phyloP scores from a whole-genome alignment of 2,329 filamentous ascomycete species.

The Pleoardoris graminearum region DNA sequence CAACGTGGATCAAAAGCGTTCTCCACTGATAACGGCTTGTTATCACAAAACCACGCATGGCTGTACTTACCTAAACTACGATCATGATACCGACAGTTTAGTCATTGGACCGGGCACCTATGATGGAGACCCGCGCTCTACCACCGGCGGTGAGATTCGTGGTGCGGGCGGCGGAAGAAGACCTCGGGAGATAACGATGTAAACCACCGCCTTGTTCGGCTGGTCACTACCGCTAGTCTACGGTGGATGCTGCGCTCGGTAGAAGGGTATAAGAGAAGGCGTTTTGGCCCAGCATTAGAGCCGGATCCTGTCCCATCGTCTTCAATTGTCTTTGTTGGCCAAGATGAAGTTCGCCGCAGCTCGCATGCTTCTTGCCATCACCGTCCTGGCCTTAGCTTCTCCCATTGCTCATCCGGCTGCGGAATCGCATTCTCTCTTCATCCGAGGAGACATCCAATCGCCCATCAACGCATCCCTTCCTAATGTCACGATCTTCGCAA shows the following conservation, averaged over 20 bases:
- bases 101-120: not conserved
- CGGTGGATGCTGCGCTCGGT: not conserved
- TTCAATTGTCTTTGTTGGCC: not conserved
- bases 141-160: not conserved
- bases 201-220: not conserved
- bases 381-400: conserved; percentile 22
- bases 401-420: conserved; percentile 25
- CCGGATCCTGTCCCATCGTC: not conserved
- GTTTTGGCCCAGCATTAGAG: not conserved
- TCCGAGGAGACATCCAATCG: conserved; percentile 37
- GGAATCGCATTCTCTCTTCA: conserved; percentile 24
- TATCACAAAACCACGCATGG: conserved; percentile 4
- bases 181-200: not conserved
- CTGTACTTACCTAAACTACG: conserved; percentile 13
- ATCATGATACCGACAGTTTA: not conserved
- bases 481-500: conserved; percentile 61
- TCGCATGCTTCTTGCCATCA: conserved; percentile 26
- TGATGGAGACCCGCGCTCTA: not conserved
- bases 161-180: not conserved
- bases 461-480: conserved; percentile 53
- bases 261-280: not conserved
- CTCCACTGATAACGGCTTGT: conserved; percentile 16
- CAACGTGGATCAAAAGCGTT: not conserved
- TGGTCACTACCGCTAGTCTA: not conserved
- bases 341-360: conserved; percentile 27